Evolutionary conservation across 768 basidiomycete genomes (phyloP), one percentile per base, ranked within the genome.

Genomic region (Neoboletus magnificus): DNA sequence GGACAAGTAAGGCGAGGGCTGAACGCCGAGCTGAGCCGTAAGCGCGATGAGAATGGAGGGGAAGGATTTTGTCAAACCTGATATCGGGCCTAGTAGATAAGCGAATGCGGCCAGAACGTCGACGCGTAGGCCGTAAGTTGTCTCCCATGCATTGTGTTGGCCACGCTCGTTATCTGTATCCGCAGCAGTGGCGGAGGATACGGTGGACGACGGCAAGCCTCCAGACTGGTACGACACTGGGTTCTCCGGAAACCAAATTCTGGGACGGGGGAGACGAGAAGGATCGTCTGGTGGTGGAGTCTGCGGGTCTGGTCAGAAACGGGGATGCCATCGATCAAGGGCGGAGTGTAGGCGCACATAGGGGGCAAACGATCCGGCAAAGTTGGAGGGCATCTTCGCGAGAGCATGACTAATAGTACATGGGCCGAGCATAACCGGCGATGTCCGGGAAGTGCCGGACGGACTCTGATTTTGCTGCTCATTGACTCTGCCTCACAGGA

Each of bases 151-250:
- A 59, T 82, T 87, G 30, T 71, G 73, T 37, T 72, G 70, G 13
- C 68, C 68, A 36, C 78, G 76, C n/a, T 77, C 77, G 35, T 58
- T 62, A 7, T 73, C 68, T 22, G 66, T 71, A 3, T 62, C 62
- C n/a, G 77, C 73, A 5, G 75, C 71, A 3, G 73, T 56, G 11
- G 73, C 65, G 15, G 80, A 79, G 15, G 77, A 76, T 16, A 46
- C 74, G 73, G 56, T 46, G 18, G 84, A 83, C 11, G 81, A 77
- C 8, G 85, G 83, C 32, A 83, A 74, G 13, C 79, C 85, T 15
- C 88, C 89, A 13, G 84, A 84, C 70, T 89, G 89, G 61, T 89
- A 90, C 4, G 87, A 85, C 9, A 73, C 67, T 48, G 73, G 68
- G 51, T 64, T 70, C 46, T 71, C 58, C 18, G 81, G 78, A 53